These are phyloP conservation scores for Wickerhamiella bombiphila DNA, from an alignment of 805 yeast species.

Conservation along the genomic window DNA sequence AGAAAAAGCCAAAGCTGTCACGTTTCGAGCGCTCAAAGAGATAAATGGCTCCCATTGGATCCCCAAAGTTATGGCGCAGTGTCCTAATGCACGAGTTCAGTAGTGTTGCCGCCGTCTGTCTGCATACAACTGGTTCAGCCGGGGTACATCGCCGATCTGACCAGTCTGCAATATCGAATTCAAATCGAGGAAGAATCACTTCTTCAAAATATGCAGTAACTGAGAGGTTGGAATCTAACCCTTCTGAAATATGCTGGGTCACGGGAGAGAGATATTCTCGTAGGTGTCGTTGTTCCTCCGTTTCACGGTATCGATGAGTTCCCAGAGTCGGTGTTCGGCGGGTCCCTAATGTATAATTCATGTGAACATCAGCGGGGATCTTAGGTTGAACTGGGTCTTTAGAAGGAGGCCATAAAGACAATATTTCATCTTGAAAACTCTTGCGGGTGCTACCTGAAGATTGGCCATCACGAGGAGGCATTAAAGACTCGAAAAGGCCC, in stretches of 20 bases:
- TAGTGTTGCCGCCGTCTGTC: slow-evolving; percentile 8
- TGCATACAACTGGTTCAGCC: slow-evolving; percentile 3
- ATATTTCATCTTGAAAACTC: not conserved
- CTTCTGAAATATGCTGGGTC: slow-evolving; percentile 14
- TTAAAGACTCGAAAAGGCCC: not conserved
- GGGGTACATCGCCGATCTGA: not conserved
- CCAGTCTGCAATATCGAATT: not conserved
- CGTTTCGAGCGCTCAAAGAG: slow-evolving; percentile 26
- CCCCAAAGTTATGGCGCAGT: slow-evolving; percentile 16
- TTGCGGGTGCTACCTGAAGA: not conserved
- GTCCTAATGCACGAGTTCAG: slow-evolving; percentile 9
- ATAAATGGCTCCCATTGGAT: slow-evolving; percentile 25
- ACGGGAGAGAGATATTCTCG: too few species aligned
- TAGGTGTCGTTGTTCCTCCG: too few species aligned
- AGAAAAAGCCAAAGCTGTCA: slow-evolving; percentile 25
- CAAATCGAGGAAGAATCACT: slow-evolving; percentile 13
- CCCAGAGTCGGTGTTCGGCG: too few species aligned
- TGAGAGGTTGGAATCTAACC: slow-evolving; percentile 16
- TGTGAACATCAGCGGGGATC: too few species aligned
- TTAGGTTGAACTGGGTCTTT: not conserved
- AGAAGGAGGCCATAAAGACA: not conserved
- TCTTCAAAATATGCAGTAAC: slow-evolving; percentile 16
- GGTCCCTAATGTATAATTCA: too few species aligned
- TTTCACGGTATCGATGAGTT: too few species aligned
- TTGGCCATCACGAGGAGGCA: not conserved